Base-by-base conservation (phyloP, 2,329 filamentous ascomycete genomes). In the Colletotrichum australisinense region DNA sequence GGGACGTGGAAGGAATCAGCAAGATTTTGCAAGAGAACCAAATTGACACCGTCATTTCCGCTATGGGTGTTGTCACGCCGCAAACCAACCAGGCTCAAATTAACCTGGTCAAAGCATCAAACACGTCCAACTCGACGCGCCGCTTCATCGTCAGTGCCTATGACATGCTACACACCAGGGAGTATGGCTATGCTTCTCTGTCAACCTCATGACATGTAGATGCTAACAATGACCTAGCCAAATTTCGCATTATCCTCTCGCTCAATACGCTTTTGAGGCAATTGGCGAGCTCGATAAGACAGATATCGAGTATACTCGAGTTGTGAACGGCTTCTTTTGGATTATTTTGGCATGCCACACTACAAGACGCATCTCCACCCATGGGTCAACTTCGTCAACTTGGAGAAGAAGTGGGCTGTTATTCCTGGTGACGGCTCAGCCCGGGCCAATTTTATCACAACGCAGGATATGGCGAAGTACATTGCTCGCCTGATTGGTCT, bases 131-230 rank as follows among this genome's bases (percentile, higher is more conserved):
- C 11, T 64, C 75, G 0, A 86, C 85, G 0, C 80, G 79, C 63
- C 77, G 85, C 26, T 84, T 86, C 59, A 81, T 88, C 24, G 80
- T 85, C 0, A 87, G 83, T 73, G 79, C 83, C 63, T 88, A 80
- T 76, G 84, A 80, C 42, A 75, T 14, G 79, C 81, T 28, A 1
- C 77, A 79, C 22, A 63, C 74, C 1, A 78, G 80, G 46, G 69
- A 69, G 53, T 58, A 46, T 5, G 62, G 46, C 19, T 6, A 49
- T 19, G 16, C 19, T 4, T 49, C 42, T 19, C 8, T 4, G 42
- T 49, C 19, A n/a, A 49, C 8, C 19, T 22, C 4, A 49, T 35
- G 32, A 12, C 11, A 19, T 19, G 14, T 58, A n/a, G 9, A 5
- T 2, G 24, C n/a, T 59, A 2, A 6, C 9, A 28, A 55, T 46